Evolutionary conservation across 495 filamentous ascomycete species (phyloP), one percentile per base, ranked within the genome.

Genomic region (Daldinia bambusicola): DNA sequence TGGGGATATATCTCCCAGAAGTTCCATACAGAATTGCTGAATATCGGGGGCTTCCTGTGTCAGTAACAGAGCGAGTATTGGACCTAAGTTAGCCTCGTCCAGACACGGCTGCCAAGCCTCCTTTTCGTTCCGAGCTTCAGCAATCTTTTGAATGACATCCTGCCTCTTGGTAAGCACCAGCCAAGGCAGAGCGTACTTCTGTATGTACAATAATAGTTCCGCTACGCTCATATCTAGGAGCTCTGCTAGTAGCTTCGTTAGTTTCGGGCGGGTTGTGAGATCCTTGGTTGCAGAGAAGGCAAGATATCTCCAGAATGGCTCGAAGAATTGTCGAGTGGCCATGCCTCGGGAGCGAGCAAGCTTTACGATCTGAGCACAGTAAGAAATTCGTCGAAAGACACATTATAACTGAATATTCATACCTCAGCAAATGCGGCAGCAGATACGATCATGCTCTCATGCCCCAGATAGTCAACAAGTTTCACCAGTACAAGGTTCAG

Each of bases 241-340:
- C 66, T 96, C 92, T 18, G 94, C 92, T 16, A 99, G 82, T 40
- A 90, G 83, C 67, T 93, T 90, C 7, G 89, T 89, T 71, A 92
- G 92, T 74, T 97, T 91, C 41, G 96, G 95, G 51, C 89, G 89
- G 57, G 86, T 85, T 20, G 89, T 86, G 36, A 98, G 78, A 67
- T 97, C 92, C 76, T 93, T 93, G 14, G 94, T 89, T 2, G 93
- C 91, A 6, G 86, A 85, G 52, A 92, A 87, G 6, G 93, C 92
- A 51, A 99, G 83, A 16, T 84, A 94, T 68, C 87, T 85, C 94
- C 94, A 98, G 77, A 91, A 98, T 7, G 94, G 94, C 52, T 88
- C 86, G 69, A 98, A 90, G 0, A 98, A 77, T 32, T 88, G 86
- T 43, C 85, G 83, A 12, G 89, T 83, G 0, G 87, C 89, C 56